These are phyloP conservation scores for Macrophomina phaseolina DNA, from an alignment of 2,329 filamentous ascomycete genomes.

Conservation along the genomic window DNA sequence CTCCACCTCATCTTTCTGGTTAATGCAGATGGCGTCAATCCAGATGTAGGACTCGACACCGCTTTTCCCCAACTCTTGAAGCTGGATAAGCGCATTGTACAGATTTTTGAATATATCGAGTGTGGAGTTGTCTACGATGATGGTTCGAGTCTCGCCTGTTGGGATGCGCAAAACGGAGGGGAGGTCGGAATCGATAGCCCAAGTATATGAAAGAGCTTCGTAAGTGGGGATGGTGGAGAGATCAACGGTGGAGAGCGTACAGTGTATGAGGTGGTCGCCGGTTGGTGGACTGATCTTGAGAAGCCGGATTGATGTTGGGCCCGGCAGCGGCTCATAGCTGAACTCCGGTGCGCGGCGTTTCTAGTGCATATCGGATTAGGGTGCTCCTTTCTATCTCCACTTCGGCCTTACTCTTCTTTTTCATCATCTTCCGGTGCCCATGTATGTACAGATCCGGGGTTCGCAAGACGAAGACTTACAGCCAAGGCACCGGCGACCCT, in stretches of 20 bases:
- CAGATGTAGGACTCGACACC: not conserved
- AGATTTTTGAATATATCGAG: not conserved
- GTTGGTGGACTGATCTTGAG: not conserved
- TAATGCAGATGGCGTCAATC: not conserved
- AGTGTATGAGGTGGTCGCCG: not conserved
- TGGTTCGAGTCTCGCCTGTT: not conserved
- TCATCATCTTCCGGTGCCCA: too few relatives aligned
- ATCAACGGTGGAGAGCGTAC: not conserved
- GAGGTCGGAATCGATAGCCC: not conserved
- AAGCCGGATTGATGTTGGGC: not conserved
- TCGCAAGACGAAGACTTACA: too few relatives aligned
- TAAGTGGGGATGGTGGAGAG: not conserved
- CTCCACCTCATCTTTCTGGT: not conserved
- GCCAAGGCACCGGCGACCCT: too few relatives aligned
- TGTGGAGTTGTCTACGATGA: not conserved
- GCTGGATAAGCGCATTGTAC: not conserved
- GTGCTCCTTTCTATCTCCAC: too few relatives aligned
- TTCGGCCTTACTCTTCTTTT: too few relatives aligned
- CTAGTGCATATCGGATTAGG: too few relatives aligned
- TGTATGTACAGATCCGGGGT: too few relatives aligned
- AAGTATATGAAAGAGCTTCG: not conserved
- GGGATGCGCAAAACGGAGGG: not conserved
- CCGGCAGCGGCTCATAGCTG: too few relatives aligned
- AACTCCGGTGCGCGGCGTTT: too few relatives aligned
- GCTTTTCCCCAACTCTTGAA: not conserved